A percentile compares a stretch with the other conserved stretches of the same genome.
Evolutionary conservation across 2,329 filamentous ascomycete species (phyloP).

Genomic region (Epichloe sp.): DNA sequence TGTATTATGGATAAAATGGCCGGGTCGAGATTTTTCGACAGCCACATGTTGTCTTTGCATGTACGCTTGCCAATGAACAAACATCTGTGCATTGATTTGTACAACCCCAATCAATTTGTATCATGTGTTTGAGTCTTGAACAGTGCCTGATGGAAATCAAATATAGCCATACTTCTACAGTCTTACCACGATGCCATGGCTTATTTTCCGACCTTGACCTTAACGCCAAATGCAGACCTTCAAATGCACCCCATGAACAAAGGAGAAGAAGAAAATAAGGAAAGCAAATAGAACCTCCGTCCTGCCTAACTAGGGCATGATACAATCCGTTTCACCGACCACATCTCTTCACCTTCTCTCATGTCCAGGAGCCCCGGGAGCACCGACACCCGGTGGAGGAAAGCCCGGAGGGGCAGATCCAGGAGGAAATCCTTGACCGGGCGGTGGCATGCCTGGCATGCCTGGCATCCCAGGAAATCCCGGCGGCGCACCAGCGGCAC

Average conservation of each 20-base stretch:
- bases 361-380: conserved; percentile 22
- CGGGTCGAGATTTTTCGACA: neutral
- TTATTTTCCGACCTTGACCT: conserved; percentile 3
- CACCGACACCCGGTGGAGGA: neutral
- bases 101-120: no score
- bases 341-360: conserved; percentile 22
- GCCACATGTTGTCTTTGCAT: neutral
- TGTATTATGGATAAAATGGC: conserved; percentile 8
- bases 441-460: conserved; percentile 25
- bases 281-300: neutral
- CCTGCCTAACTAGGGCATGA: neutral
- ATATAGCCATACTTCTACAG: neutral
- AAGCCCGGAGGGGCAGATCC: conserved; percentile 18
- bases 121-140: neutral
- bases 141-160: neutral
- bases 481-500: conserved; percentile 15
- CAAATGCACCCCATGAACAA: conserved; percentile 13
- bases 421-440: conserved; percentile 31
- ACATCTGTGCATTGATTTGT: neutral
- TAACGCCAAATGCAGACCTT: conserved; percentile 21
- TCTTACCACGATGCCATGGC: neutral
- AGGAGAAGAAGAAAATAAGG: neutral
- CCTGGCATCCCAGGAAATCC: conserved; percentile 19
- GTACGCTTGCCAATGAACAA: neutral
- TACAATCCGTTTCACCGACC: neutral